phyloP scores from a whole-genome alignment of 768 basidiomycete species.

The Termitomyces sp. region DNA sequence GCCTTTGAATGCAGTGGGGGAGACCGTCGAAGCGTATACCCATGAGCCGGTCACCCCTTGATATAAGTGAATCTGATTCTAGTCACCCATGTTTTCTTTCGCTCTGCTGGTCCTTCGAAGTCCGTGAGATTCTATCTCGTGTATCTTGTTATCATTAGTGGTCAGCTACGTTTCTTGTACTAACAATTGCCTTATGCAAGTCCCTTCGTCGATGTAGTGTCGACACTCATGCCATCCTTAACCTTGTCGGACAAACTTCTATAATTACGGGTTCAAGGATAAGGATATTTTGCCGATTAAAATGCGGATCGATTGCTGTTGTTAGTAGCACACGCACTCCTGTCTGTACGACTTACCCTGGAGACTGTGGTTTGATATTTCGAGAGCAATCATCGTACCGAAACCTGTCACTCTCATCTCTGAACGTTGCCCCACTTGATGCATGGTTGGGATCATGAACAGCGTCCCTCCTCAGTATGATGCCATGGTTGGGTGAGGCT shows the following conservation, averaged over 20 bases:
- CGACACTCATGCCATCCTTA: background rate
- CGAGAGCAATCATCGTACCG: background rate
- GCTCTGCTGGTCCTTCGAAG: background rate
- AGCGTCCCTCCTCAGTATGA: background rate
- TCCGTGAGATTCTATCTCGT: background rate
- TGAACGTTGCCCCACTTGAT: background rate
- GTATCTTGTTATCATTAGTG: background rate
- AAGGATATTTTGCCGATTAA: too few species aligned
- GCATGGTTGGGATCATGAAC: background rate
- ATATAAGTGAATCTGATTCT: background rate
- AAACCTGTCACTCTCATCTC: background rate
- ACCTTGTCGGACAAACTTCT: background rate
- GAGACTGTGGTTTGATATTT: background rate
- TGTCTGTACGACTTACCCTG: background rate
- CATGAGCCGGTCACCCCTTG: slow-evolving; percentile 58
- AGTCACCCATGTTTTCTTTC: background rate
- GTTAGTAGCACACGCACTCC: background rate
- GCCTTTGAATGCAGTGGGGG: slow-evolving; percentile 60
- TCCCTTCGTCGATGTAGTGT: background rate
- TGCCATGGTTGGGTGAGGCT: background rate
- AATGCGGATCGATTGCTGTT: background rate
- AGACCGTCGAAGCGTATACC: slow-evolving; percentile 44
- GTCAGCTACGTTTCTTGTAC: background rate
- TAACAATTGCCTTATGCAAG: background rate
- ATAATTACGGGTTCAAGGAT: background rate